Percentiles rank a stretch among this genome's conserved stretches.
Evolutionary conservation across 768 basidiomycete species (phyloP).

Genomic region (Phylloporus sp.): DNA sequence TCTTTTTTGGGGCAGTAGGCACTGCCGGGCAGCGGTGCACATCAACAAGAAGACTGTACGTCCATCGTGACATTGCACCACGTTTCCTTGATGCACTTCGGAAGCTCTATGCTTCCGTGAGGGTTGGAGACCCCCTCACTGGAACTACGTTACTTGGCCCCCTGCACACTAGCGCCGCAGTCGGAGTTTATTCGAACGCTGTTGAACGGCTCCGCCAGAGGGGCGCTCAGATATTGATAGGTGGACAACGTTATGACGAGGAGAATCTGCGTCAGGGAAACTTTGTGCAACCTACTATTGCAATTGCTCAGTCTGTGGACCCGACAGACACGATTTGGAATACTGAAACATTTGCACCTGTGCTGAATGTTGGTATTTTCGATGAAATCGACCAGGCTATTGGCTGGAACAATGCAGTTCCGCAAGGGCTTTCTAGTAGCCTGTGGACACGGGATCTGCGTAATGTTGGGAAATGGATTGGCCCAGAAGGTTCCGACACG

Average conservation of each 20-base stretch:
- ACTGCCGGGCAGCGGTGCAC: conserved; percentile 79
- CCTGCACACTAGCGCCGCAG: conserved; percentile 67
- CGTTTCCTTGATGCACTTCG: conserved; percentile 74
- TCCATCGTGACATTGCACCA: conserved; percentile 76
- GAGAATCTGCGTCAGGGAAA: conserved; percentile 63
- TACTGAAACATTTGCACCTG: conserved; percentile 85
- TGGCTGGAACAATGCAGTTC: conserved; percentile 85
- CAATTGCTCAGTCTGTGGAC: conserved; percentile 58
- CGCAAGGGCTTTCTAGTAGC: conserved; percentile 87
- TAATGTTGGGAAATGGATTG: conserved; percentile 88
- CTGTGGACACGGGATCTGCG: conserved; percentile 86
- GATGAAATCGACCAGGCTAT: conserved; percentile 86
- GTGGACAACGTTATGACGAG: conserved; percentile 56
- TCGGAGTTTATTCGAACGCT: conserved; percentile 61
- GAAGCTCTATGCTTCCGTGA: conserved; percentile 65
- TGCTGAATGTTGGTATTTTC: conserved; percentile 82
- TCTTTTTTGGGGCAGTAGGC: conserved; percentile 93
- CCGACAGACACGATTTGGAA: conserved; percentile 62
- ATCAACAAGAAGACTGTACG: conserved; percentile 84
- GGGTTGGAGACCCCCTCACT: conserved; percentile 83
- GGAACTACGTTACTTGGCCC: conserved; percentile 78
- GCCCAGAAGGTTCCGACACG: conserved; percentile 82
- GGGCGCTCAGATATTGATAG: conserved; percentile 75
- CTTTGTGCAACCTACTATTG: conserved; percentile 87
- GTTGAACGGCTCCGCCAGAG: conserved; percentile 56